A percentile compares a stretch with the other conserved stretches of the same genome.
These are phyloP conservation scores for Boletus sensibilis DNA, from an alignment of 768 basidiomycete species.

Conservation along the genomic window DNA sequence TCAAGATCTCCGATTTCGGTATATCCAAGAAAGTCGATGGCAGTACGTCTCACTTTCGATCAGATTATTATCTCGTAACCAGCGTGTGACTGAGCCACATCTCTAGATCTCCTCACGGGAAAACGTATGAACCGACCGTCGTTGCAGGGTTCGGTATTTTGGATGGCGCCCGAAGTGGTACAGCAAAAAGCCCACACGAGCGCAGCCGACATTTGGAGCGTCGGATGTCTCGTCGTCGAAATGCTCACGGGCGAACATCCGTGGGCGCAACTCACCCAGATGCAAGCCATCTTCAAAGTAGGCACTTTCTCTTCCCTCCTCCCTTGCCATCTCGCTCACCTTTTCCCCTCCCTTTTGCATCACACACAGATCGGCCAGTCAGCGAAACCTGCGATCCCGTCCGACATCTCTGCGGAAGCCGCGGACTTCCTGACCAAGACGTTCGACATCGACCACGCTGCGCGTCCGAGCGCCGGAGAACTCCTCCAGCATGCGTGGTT, in stretches of 20 bases:
- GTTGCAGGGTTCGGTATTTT: constrained; percentile 96
- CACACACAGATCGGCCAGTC: constrained; percentile 80
- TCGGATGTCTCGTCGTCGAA: constrained; percentile 92
- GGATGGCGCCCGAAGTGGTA: constrained; percentile 99
- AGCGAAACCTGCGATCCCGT: constrained; percentile 82
- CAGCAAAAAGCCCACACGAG: constrained; percentile 90
- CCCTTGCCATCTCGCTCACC: background rate
- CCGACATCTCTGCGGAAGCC: constrained; percentile 87
- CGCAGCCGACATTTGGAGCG: constrained; percentile 96
- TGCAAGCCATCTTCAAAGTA: constrained; percentile 99
- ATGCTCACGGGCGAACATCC: constrained; percentile 97
- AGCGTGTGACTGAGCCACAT: background rate
- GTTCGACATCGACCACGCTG: constrained; percentile 81
- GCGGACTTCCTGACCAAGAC: constrained; percentile 83
- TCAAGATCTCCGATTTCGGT: constrained; percentile 96
- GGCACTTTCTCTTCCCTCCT: background rate
- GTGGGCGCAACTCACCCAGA: constrained; percentile 93
- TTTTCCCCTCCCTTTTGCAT: background rate
- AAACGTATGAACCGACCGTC: constrained; percentile 86
- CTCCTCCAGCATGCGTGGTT: constrained; percentile 79
- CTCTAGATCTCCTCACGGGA: constrained; percentile 46
- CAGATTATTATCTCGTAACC: background rate
- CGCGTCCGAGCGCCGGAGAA: constrained; percentile 75
- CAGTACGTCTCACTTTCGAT: constrained; percentile 54
- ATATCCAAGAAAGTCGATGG: constrained; percentile 97